Percentiles rank a stretch among this genome's conserved stretches.
Evolutionary conservation across 2,329 filamentous ascomycete genomes (phyloP).

Genomic region (Diatrype stigma): DNA sequence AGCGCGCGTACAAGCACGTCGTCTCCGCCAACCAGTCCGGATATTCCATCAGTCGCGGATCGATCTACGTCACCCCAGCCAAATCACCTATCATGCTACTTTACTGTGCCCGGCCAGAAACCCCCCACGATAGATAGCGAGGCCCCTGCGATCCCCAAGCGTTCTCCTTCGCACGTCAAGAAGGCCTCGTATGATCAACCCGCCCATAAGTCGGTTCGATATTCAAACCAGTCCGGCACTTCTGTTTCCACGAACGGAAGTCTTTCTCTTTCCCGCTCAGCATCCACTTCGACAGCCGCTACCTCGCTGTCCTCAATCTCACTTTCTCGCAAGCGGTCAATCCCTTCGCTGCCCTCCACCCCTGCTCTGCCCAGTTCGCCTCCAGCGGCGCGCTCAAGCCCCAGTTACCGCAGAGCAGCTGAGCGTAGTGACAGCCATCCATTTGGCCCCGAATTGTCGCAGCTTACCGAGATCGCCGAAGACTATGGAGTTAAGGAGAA

Average conservation of each 20-base stretch:
- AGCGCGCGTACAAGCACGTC: constrained; percentile 51
- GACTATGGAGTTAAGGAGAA: constrained; percentile 68
- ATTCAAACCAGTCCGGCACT: constrained; percentile 50
- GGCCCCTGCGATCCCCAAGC: constrained; percentile 68
- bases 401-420: constrained; percentile 23
- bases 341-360: constrained; percentile 25
- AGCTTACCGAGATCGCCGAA: constrained; percentile 90
- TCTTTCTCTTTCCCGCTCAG: constrained; percentile 53
- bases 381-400: constrained; percentile 16
- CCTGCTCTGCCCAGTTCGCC: constrained; percentile 27
- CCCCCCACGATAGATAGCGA: constrained; percentile 40
- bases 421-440: constrained; percentile 43
- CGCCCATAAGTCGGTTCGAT: constrained; percentile 53
- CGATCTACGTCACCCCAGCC: constrained; percentile 53
- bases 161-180: constrained; percentile 85
- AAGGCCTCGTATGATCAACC: constrained; percentile 71
- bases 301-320: constrained; percentile 39
- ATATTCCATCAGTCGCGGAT: constrained; percentile 54
- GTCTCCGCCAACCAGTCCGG: constrained; percentile 65
- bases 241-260: constrained; percentile 54
- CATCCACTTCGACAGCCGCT: constrained; percentile 51
- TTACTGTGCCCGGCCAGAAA: constrained; percentile 49
- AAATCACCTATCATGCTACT: constrained; percentile 66
- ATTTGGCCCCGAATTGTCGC: constrained; percentile 84
- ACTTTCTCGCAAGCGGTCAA: constrained; percentile 27